These are phyloP conservation scores for Neonectria sp. DNA, from an alignment of 2,329 filamentous ascomycete genomes.

Conservation along the genomic window DNA sequence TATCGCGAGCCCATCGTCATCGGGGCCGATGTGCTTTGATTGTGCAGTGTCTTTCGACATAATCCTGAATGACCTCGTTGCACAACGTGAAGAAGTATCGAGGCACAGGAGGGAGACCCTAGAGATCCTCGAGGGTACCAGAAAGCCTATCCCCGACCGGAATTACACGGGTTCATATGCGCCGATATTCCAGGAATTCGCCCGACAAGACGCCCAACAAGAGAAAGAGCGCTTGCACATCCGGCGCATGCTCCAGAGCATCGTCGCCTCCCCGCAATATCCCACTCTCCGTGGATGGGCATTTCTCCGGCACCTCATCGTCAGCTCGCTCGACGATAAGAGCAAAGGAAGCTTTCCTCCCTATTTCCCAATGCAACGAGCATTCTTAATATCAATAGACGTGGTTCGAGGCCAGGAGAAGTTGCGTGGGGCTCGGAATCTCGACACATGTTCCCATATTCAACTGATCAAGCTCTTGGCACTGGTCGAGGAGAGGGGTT, in stretches of 20 bases:
- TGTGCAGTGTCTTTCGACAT: background rate
- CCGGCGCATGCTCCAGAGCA: constrained; percentile 2
- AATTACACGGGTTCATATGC: background rate
- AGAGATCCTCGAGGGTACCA: constrained; percentile 20
- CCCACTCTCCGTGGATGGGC: constrained; percentile 7
- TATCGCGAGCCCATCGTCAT: background rate
- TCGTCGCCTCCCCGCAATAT: too few species aligned
- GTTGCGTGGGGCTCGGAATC: background rate
- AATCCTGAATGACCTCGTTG: background rate
- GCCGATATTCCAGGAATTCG: background rate
- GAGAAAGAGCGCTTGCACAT: background rate
- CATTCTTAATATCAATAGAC: constrained; percentile 8
- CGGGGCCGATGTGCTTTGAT: background rate
- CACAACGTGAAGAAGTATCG: background rate
- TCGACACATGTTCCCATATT: constrained; percentile 30
- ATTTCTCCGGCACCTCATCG: constrained; percentile 12
- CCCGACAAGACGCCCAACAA: background rate
- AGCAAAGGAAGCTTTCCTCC: constrained; percentile 1
- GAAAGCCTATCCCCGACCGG: background rate
- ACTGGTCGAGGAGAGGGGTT: constrained; percentile 35
- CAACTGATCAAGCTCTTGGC: constrained; percentile 35
- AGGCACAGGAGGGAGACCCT: constrained; percentile 12
- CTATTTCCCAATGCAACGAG: background rate
- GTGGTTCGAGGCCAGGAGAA: background rate
- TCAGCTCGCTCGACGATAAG: constrained; percentile 5